Evolutionary conservation across 2,329 filamentous ascomycete species (phyloP).

Genomic region (Aspergillaceae sp.): DNA sequence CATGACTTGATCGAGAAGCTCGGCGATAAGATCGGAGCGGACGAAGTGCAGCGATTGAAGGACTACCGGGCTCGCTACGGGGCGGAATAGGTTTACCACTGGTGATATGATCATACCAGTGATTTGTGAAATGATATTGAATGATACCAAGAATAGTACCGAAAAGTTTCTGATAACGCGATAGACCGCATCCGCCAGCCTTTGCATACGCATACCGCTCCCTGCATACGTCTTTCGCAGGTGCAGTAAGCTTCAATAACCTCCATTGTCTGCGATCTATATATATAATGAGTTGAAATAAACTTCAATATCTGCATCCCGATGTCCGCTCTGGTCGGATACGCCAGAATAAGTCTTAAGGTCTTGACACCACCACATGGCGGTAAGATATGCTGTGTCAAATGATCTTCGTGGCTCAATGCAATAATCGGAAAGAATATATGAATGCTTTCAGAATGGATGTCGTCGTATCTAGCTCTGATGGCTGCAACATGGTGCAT

Average conservation of each 20-base stretch:
- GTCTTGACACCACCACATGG: too few relatives aligned
- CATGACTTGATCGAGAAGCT: conserved; percentile 71
- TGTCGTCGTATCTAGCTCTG: too few relatives aligned
- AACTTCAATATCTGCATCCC: too few relatives aligned
- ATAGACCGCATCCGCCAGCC: background rate
- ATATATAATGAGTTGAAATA: too few relatives aligned
- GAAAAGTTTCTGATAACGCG: background rate
- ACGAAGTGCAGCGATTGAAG: conserved; percentile 59
- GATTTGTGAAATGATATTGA: conserved; percentile 15
- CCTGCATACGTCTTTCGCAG: too few relatives aligned
- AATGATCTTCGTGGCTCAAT: background rate
- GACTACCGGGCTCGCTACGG: conserved; percentile 55
- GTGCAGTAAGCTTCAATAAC: too few relatives aligned
- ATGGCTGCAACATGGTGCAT: too few relatives aligned
- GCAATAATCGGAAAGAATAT: background rate
- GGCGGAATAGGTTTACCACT: conserved; percentile 20
- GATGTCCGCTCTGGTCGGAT: too few relatives aligned
- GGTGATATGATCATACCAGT: conserved; percentile 6
- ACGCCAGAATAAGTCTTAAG: too few relatives aligned
- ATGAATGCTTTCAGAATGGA: background rate
- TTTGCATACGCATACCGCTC: background rate
- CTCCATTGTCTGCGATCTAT: too few relatives aligned
- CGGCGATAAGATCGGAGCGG: conserved; percentile 52
- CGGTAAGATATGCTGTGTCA: background rate
- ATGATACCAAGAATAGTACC: conserved; percentile 4